Evolutionary conservation across 805 yeast genomes (phyloP).

Genomic region (Yarrowia sp.): DNA sequence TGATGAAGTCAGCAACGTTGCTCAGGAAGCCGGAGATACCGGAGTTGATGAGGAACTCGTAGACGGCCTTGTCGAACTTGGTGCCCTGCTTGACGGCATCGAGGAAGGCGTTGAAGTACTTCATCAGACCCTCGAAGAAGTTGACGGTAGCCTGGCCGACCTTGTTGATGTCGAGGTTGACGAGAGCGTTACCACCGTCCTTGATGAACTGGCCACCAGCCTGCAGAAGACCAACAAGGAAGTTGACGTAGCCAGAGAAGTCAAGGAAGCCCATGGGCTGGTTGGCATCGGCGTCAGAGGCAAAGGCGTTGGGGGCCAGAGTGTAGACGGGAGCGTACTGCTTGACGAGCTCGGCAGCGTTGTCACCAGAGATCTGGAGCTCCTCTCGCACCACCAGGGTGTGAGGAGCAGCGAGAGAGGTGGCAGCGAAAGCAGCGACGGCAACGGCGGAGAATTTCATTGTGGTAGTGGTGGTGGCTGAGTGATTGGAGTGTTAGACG

Average conservation of each 20-base stretch:
- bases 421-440: not conserved
- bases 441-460: conserved; percentile 12
- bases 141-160: conserved; percentile 9
- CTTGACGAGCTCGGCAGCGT: conserved; percentile 23
- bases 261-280: conserved; percentile 17
- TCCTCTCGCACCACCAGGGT: not conserved
- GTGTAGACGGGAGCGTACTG: conserved; percentile 19
- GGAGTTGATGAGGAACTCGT: conserved; percentile 21
- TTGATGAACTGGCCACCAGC: conserved; percentile 17
- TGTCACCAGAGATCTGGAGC: conserved; percentile 4
- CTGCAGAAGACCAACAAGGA: conserved; percentile 22
- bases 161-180: conserved; percentile 20
- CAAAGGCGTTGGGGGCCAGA: conserved; percentile 7
- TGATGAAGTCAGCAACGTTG: not conserved
- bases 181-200: conserved; percentile 13
- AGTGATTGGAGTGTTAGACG: not conserved
- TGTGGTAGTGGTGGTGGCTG: not conserved
- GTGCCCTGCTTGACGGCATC: conserved; percentile 16
- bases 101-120: conserved; percentile 25
- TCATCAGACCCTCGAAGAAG: conserved; percentile 18
- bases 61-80: conserved; percentile 24
- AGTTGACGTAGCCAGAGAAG: conserved; percentile 22
- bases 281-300: not conserved
- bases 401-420: conserved; percentile 12
- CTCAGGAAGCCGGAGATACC: conserved; percentile 19